A percentile compares a stretch with the other conserved stretches of the same genome.
phyloP scores from a whole-genome alignment of 441 rosid species.

The Oxalis stricta region DNA sequence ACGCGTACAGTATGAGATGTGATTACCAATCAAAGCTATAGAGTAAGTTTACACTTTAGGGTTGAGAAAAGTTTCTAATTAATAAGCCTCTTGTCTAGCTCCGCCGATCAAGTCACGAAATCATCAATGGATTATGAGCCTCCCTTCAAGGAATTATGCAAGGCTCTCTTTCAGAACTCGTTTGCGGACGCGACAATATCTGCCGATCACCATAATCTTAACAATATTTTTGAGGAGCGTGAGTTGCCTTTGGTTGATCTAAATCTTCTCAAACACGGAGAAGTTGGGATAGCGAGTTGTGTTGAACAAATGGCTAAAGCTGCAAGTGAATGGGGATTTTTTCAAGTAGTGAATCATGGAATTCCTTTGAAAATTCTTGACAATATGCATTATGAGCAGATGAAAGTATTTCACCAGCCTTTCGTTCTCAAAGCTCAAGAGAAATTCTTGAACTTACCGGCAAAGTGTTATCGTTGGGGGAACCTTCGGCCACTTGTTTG shows the following conservation, averaged over 20 bases:
- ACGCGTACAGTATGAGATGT: no score
- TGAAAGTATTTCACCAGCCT: slow-evolving; percentile 33
- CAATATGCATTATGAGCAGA: slow-evolving; percentile 26
- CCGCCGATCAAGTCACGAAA: no score
- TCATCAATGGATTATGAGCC: slow-evolving; percentile 24
- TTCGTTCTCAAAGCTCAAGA: slow-evolving; percentile 23
- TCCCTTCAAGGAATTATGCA: slow-evolving; percentile 23
- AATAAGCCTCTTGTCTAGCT: no score
- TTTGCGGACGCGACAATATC: neutral
- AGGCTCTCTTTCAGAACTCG: slow-evolving; percentile 13
- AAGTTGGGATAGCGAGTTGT: slow-evolving; percentile 20
- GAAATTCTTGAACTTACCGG: slow-evolving; percentile 21
- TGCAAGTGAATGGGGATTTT: slow-evolving; percentile 54
- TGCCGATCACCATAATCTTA: no score
- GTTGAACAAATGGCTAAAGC: slow-evolving; percentile 30
- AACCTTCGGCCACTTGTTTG: slow-evolving; percentile 42
- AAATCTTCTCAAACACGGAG: slow-evolving; percentile 15
- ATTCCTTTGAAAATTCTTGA: slow-evolving; percentile 25
- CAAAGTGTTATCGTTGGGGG: slow-evolving; percentile 54
- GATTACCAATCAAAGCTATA: no score
- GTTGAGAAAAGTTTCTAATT: no score
- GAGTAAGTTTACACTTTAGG: no score
- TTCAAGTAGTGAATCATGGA: slow-evolving; percentile 54
- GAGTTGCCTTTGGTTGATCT: slow-evolving; percentile 49
- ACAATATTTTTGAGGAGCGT: slow-evolving; percentile 3